Evolutionary conservation across 441 rosid species (phyloP), one percentile per base, ranked within the genome.

Genomic region (Pelargonium citronellum): DNA sequence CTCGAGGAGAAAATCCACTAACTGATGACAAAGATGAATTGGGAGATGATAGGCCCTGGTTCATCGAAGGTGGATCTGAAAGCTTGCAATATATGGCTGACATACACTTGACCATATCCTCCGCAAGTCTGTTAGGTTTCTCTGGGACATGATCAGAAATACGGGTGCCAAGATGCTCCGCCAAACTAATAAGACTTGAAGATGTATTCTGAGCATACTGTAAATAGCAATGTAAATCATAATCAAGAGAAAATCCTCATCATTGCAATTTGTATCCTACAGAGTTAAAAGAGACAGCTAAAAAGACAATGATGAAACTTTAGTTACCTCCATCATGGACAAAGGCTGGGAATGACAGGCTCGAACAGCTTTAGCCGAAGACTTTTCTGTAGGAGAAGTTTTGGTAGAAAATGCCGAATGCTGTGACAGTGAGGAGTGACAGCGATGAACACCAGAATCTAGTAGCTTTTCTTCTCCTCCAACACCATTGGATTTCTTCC

Each of bases 31-130:
- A 64, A 19, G 95, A 93, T 4, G 97, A 91, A 79, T 71, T 74
- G 34, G 97, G 96, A 70, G 97, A 91, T n/a, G 87, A 89, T 55
- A 85, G 82, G 19, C 86, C 78, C 0, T 89, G 83, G 41, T 85
- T 84, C 13, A 66, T 76, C 73, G 75, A 83, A 66, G 95, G 88
- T 7, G 95, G 91, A 67, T 93, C 98, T 8, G 91, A 86, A 27
- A 93, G 95, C 80, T 89, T 91, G 87, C 87, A 87, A 78, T 85
- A 91, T 75, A 93, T 87, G 20, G 83, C 87, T 57, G 97, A 83
- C 91, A 93, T 93, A 85, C 91, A 89, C 83, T 81, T 88, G 73
- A 93, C 72, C 97, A 93, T 93, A 71, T 88, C 97, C 85, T 93
- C 96, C 34, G 97, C 87, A 70, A 93, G 80, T 83, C 84, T 89